These are phyloP conservation scores for Xylariomycetidae sp. DNA, from an alignment of 2,329 filamentous ascomycete genomes.

Conservation along the genomic window DNA sequence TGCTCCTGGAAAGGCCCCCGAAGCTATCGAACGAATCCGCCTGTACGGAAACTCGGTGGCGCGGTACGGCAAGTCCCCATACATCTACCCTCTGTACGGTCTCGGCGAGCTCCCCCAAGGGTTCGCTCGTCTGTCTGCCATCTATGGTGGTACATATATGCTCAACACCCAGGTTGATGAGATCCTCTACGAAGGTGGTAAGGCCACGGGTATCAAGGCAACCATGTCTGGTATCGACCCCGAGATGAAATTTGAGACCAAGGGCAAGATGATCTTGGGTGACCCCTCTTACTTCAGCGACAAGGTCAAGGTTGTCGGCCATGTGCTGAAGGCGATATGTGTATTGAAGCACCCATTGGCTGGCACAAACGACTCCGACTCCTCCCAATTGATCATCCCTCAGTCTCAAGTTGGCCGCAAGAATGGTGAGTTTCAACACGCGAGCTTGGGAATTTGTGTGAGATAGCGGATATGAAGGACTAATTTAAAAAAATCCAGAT, in stretches of 20 bases:
- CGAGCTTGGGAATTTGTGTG: too few relatives aligned
- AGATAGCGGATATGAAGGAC: too few relatives aligned
- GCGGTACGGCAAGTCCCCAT: constrained; percentile 95
- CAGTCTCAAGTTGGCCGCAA: constrained; percentile 96
- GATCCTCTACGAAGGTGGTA: constrained; percentile 75
- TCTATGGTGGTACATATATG: constrained; percentile 99
- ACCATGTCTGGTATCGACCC: constrained; percentile 83
- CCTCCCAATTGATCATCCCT: constrained; percentile 91
- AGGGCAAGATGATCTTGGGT: constrained; percentile 91
- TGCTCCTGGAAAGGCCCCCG: constrained; percentile 66
- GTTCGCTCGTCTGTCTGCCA: constrained; percentile 93
- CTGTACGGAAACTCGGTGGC: constrained; percentile 98
- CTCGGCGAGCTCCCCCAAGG: constrained; percentile 96
- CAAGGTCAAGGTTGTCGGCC: constrained; percentile 82
- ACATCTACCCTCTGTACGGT: constrained; percentile 98
- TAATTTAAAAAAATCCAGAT: constrained; percentile 11
- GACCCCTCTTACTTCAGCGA: constrained; percentile 94
- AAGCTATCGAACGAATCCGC: constrained; percentile 86
- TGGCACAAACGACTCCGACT: constrained; percentile 84
- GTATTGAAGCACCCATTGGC: constrained; percentile 93
- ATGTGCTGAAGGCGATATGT: constrained; percentile 94
- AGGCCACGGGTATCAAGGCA: constrained; percentile 93
- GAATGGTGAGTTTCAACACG: constrained; percentile 72
- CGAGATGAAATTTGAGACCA: constrained; percentile 93
- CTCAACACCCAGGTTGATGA: constrained; percentile 94